Evolutionary conservation across 768 basidiomycete species (phyloP), one percentile per base, ranked within the genome.

Genomic region (Trametes punicea): DNA sequence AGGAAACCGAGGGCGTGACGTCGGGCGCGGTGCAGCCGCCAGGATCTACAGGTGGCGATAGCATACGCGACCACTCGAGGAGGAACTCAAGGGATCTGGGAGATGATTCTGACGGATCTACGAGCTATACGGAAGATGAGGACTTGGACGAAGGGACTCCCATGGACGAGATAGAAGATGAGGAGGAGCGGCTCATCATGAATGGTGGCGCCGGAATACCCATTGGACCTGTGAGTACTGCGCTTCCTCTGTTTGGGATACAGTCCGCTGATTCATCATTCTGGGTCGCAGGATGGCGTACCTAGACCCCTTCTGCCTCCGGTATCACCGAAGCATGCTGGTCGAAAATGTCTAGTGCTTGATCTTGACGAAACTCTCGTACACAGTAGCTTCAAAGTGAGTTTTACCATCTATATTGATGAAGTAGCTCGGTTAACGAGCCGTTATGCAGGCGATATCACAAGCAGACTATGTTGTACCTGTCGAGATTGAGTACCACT

Each of bases 401-500:
- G 75, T 55, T 11, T 21, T 27, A 58, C 16, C 11, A 3, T 25
- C 46, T 25, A n/a, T 5, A 2, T 33, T 52, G 33, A n/a, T n/a
- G n/a, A n/a, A n/a, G n/a, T n/a, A 34, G 18, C 13, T 4, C 20
- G 33, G 6, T 45, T 34, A 11, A 47, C 29, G 20, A 2, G 10
- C 4, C 30, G 23, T 25, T 20, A 6, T 57, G 13, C 68, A 98
- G 95, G 90, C 94, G 51, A 92, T 98, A 57, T 80, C 80, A 61
- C 90, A 93, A 66, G 94, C 96, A 27, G 97, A 99, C 75, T 99
- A 93, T 71, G 92, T 98, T 60, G 96, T 99, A 3, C 97, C 97
- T 4, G 97, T 99, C 23, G 97, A 98, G 73, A 99, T 99, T 60
- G 97, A 99, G 69, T 94, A 91, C 62, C 90, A 97, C 68, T 91